These are phyloP conservation scores for Ophiosphaerella herpotricha DNA, from an alignment of 2,329 filamentous ascomycete species.

Conservation along the genomic window DNA sequence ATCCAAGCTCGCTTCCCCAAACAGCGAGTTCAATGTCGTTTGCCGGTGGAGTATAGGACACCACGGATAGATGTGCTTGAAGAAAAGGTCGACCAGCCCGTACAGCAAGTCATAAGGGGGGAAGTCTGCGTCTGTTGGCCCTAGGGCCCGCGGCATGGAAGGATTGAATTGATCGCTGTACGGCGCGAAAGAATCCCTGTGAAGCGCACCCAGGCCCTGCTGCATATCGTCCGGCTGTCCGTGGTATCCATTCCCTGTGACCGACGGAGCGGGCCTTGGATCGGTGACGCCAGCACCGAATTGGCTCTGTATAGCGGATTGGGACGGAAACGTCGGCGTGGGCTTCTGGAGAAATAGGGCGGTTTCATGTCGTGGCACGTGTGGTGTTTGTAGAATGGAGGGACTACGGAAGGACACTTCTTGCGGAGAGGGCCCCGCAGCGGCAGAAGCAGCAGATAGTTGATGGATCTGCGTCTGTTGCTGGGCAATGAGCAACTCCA, in stretches of 20 bases:
- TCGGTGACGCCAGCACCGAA: conserved; percentile 47
- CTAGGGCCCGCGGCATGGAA: conserved; percentile 31
- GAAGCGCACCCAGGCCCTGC: conserved; percentile 23
- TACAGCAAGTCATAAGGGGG: conserved; percentile 66
- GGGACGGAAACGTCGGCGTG: conserved; percentile 38
- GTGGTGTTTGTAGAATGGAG: conserved; percentile 46
- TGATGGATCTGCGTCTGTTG: conserved; percentile 55
- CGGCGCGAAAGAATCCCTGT: conserved; percentile 34
- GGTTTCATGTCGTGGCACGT: conserved; percentile 51
- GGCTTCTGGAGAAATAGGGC: conserved; percentile 54
- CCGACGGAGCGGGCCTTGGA: conserved; percentile 25
- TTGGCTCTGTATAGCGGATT: conserved; percentile 36
- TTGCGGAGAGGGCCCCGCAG: conserved; percentile 35
- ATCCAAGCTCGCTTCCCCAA: conserved; percentile 71
- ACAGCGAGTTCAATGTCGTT: conserved; percentile 79
- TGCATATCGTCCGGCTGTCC: conserved; percentile 32
- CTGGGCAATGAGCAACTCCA: conserved; percentile 50
- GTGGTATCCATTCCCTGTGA: conserved; percentile 36
- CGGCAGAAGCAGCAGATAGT: conserved; percentile 39
- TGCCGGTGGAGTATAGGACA: conserved; percentile 89
- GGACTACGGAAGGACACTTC: conserved; percentile 43
- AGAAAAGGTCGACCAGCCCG: conserved; percentile 64
- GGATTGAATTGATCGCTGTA: conserved; percentile 39
- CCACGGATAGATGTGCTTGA: conserved; percentile 69
- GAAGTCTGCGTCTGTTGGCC: conserved; percentile 51